phyloP scores from a whole-genome alignment of 139 green algal genomes.

The Chlorella sp. region DNA sequence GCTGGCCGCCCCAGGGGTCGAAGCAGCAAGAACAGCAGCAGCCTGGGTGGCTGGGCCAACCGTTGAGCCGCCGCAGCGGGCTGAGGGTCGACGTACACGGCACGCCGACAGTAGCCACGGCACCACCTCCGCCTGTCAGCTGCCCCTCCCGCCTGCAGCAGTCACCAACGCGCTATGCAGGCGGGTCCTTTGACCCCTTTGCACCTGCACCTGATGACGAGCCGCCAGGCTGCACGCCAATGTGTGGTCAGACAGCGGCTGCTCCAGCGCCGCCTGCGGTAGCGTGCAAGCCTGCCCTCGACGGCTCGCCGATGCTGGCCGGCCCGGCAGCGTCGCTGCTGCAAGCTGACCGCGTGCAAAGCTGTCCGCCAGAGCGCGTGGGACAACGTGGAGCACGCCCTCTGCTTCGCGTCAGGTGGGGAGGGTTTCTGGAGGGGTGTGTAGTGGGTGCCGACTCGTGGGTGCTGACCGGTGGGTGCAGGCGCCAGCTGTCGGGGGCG shows the following conservation, averaged over 20 bases:
- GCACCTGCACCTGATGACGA: not conserved
- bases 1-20: too few species aligned
- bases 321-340: not conserved
- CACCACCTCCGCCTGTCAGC: not conserved
- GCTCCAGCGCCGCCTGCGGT: not conserved
- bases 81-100: not conserved
- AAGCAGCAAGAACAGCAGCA: not conserved
- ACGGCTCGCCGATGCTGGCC: not conserved
- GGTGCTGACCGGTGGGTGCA: too few species aligned
- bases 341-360: constrained; percentile 8
- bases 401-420: constrained; percentile 15
- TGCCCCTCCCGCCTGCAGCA: constrained; percentile 23
- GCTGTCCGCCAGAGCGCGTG: constrained; percentile 16
- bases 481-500: too few species aligned
- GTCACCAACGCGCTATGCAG: not conserved
- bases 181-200: constrained; percentile 12
- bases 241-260: not conserved
- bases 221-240: constrained; percentile 11
- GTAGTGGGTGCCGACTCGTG: not conserved
- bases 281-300: constrained; percentile 1
- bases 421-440: not conserved
- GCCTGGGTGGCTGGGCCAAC: too few species aligned
- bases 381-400: not conserved
- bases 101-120: not conserved
- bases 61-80: too few species aligned